Base-by-base conservation (phyloP, 1,139 yeast species). In the Diutina rugosa region DNA sequence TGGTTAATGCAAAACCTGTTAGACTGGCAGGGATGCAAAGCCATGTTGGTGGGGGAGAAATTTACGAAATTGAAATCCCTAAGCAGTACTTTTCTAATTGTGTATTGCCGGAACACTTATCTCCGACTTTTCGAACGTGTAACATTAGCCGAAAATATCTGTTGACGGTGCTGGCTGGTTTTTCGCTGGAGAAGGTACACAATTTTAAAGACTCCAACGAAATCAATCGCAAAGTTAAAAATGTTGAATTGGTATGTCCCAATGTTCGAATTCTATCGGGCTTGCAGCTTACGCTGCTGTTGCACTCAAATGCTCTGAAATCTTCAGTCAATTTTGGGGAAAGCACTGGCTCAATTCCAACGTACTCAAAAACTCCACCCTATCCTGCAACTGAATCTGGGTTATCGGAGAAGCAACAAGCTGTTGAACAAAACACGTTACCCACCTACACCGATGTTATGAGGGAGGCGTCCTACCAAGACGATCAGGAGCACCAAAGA, bases 61-160 rank as follows among this genome's bases (percentile, higher is more conserved):
- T 71, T 12, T 76, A 71, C 61, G 83, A 79, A 60, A 60, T 78
- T 21, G 81, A 77, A 59, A 73, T 80, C 10, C 83, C 84, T 0
- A 59, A 61, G n/a, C 64, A 69, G 56, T 66, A 71, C 57, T 77
- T 68, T 57, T 63, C 67, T 46, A 74, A 74, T 58, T 76, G 79
- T 44, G 64, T 72, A 0, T 63, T 83, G 14, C 86, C 88, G 0
- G 77, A 73, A 54, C 66, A 72, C 57, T 67, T 81, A 8, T 68
- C 82, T 0, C 87, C 88, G 1, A 71, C 80, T 6, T 84, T 84
- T 65, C 69, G 67, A 46, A 79, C 84, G 3, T 84, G 89, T 65
- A 83, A 82, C 64, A 75, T 84, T 16, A 64, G 73, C 4, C 69
- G 87, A 54, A 64, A 62, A n/a, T 83, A 84, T 62, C 65, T 67